Evolutionary conservation across 371 early-diverging fungal genomes (phyloP).

Genomic region (Apophysomyces trapeziformis): DNA sequence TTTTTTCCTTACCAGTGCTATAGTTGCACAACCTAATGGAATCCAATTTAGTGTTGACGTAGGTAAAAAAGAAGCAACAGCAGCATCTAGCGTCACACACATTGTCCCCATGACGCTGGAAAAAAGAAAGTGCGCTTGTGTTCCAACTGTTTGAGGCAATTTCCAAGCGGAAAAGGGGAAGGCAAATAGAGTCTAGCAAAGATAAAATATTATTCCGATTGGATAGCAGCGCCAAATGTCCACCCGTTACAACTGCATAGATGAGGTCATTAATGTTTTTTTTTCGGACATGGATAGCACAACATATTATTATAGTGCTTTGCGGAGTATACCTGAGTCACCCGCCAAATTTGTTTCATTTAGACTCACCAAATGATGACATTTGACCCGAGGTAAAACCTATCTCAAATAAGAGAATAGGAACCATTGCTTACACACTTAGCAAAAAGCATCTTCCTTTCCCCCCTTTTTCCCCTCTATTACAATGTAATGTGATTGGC

Average conservation of each 20-base stretch:
- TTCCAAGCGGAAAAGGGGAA: background rate
- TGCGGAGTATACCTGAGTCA: too few relatives aligned
- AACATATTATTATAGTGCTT: too few relatives aligned
- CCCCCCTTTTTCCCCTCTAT: too few relatives aligned
- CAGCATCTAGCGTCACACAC: slow-evolving; percentile 2
- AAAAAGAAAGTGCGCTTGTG: background rate
- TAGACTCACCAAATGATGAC: too few relatives aligned
- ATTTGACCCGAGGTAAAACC: too few relatives aligned
- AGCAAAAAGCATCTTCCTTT: too few relatives aligned
- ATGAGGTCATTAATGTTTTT: slow-evolving; percentile 1
- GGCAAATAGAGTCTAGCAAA: background rate
- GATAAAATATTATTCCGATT: background rate
- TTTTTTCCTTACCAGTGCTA: background rate
- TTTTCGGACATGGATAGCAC: too few relatives aligned
- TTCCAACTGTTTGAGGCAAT: slow-evolving; percentile 2
- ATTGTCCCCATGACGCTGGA: slow-evolving; percentile 5
- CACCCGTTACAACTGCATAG: background rate
- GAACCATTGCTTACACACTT: too few relatives aligned
- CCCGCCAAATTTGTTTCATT: too few relatives aligned
- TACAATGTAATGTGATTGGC: too few relatives aligned
- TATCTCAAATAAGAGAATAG: too few relatives aligned
- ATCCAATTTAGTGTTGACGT: slow-evolving; percentile 8
- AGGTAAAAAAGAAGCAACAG: background rate
- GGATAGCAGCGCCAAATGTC: background rate
- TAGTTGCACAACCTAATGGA: slow-evolving; percentile 4